phyloP scores from a whole-genome alignment of 768 basidiomycete genomes.

The Leccinum ochraceum region DNA sequence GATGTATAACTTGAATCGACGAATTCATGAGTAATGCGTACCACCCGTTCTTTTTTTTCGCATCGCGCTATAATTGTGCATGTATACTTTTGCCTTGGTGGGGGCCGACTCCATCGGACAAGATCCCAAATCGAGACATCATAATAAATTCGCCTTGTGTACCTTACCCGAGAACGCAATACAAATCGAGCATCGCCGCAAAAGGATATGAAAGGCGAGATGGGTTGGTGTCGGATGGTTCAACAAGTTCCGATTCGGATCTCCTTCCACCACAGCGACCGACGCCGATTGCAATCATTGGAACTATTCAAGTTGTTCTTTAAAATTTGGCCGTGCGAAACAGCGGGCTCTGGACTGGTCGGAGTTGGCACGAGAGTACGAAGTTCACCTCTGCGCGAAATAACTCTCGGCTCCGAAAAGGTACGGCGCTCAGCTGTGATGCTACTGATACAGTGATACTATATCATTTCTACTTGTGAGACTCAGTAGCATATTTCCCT shows the following conservation, averaged over 20 bases:
- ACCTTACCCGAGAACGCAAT: background rate
- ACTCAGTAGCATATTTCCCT: no score
- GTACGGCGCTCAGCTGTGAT: background rate
- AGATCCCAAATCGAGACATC: background rate
- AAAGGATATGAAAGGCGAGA: background rate
- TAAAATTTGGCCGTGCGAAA: background rate
- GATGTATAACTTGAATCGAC: background rate
- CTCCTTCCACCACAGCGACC: background rate
- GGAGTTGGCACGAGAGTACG: background rate
- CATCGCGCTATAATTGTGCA: background rate
- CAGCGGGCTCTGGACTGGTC: background rate
- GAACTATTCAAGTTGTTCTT: no score
- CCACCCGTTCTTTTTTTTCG: background rate
- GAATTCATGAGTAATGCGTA: background rate
- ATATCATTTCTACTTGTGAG: background rate
- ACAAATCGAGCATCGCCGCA: background rate
- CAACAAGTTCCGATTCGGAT: background rate
- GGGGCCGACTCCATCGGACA: background rate
- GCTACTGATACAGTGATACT: background rate
- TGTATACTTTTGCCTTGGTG: background rate
- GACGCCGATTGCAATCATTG: no score
- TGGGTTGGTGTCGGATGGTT: background rate
- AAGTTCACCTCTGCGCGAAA: background rate
- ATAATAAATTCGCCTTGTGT: background rate
- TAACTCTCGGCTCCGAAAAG: background rate